Conservation (phyloP, 2,329 filamentous ascomycete species). For the Huntiella abstrusa region DNA sequence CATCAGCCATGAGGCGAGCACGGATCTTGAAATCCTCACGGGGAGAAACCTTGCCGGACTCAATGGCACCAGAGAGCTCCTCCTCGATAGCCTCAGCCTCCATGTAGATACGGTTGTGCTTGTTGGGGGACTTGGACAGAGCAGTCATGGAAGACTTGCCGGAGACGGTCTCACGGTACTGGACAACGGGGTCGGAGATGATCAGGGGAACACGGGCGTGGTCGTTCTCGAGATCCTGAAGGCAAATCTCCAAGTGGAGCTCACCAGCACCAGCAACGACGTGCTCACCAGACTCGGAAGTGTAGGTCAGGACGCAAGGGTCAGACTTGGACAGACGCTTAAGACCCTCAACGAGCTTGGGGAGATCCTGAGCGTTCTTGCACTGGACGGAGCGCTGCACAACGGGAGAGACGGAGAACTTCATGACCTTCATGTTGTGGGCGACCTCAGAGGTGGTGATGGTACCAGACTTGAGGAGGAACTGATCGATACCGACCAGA, state of each 20-base stretch:
- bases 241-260: conserved; percentile 98
- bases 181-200: conserved; percentile 94
- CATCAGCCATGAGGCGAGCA: conserved; percentile 88
- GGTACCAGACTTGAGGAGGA: conserved; percentile 99
- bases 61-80: conserved; percentile 80
- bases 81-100: conserved; percentile 77
- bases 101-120: conserved; percentile 99
- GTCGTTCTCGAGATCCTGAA: conserved; percentile 99
- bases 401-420: conserved; percentile 99
- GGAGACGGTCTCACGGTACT: conserved; percentile 92
- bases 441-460: conserved; percentile 92
- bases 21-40: conserved; percentile 98
- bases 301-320: conserved; percentile 85
- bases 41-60: conserved; percentile 75
- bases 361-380: conserved; percentile 99
- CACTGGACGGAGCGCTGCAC: conserved; percentile 97
- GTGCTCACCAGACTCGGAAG: conserved; percentile 91
- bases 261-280: conserved; percentile 98
- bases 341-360: conserved; percentile 99
- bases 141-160: conserved; percentile 81
- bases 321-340: conserved; percentile 99
- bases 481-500: conserved; percentile 98
- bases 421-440: conserved; percentile 99
- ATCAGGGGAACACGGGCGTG: conserved; percentile 96
- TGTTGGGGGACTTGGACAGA: conserved; percentile 99